These are phyloP conservation scores for Proliferodiscus dingleyae DNA, from an alignment of 2,329 filamentous ascomycete genomes.

Conservation along the genomic window DNA sequence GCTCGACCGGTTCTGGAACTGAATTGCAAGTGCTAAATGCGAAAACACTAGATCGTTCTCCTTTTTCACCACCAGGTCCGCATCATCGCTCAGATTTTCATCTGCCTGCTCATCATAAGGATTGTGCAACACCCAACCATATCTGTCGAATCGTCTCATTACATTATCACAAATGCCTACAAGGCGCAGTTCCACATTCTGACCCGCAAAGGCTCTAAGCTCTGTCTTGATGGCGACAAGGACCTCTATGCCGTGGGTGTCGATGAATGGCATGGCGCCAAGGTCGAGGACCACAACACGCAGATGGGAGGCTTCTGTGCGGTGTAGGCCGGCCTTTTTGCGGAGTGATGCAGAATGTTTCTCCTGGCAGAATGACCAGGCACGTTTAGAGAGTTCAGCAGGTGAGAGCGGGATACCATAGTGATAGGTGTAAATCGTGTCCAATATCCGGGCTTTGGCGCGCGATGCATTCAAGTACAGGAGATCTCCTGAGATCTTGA, in stretches of 20 bases:
- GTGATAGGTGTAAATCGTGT: constrained; percentile 12
- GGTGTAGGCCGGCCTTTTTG: constrained; percentile 7
- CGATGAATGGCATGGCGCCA: constrained; percentile 5
- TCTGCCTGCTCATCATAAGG: constrained; percentile 8
- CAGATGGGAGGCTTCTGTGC: constrained; percentile 5
- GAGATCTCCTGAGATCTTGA: constrained; percentile 13
- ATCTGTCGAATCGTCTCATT: constrained; percentile 3
- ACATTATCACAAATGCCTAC: constrained; percentile 6
- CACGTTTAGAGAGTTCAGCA: background rate
- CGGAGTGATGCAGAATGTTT: constrained; percentile 14
- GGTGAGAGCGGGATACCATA: constrained; percentile 5
- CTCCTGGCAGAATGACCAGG: constrained; percentile 13
- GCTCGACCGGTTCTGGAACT: constrained; percentile 2
- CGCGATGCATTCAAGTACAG: constrained; percentile 18
- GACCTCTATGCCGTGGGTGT: constrained; percentile 1
- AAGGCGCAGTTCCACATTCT: constrained; percentile 8
- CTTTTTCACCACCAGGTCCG: background rate
- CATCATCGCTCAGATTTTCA: background rate
- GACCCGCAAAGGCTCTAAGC: constrained; percentile 2
- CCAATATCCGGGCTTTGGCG: constrained; percentile 14
- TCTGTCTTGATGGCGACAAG: constrained; percentile 6
- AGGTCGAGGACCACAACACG: constrained; percentile 10
- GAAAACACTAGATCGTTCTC: constrained; percentile 13
- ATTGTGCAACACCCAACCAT: constrained; percentile 11
- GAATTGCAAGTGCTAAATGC: constrained; percentile 13